phyloP scores from a whole-genome alignment of 2,329 filamentous ascomycete species.

The Dothistroma pini region DNA sequence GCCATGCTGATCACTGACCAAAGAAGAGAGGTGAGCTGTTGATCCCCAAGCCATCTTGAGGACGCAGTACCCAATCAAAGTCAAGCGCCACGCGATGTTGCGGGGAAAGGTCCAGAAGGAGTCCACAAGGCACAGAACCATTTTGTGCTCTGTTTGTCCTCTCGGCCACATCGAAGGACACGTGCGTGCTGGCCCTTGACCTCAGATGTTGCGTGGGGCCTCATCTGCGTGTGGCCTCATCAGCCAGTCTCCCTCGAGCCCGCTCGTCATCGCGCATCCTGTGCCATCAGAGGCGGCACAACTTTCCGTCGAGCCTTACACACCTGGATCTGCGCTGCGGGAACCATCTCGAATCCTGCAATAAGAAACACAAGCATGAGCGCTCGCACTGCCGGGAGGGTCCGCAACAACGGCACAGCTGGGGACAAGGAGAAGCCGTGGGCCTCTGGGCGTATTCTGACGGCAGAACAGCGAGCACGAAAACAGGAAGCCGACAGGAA shows the following conservation, averaged over 20 bases:
- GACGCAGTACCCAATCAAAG: neutral
- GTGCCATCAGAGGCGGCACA: neutral
- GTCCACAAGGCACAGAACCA: neutral
- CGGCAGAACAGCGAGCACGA: constrained; percentile 22
- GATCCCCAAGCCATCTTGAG: neutral
- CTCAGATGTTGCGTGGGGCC: neutral
- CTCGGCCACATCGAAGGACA: neutral
- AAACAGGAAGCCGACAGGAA: constrained; percentile 26
- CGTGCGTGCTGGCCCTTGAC: neutral
- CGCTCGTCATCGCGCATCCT: neutral
- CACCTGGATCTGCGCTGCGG: neutral
- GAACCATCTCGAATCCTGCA: neutral
- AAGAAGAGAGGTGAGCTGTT: neutral
- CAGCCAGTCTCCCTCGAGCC: neutral
- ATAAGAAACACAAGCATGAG: constrained; percentile 16
- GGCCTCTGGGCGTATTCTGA: constrained; percentile 24
- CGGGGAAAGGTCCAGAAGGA: neutral
- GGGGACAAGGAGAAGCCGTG: constrained; percentile 25
- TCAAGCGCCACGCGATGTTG: constrained; percentile 4
- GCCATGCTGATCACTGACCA: neutral
- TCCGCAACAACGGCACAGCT: constrained; percentile 12
- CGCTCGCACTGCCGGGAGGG: constrained; percentile 21
- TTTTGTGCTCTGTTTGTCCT: neutral
- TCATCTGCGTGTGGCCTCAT: neutral
- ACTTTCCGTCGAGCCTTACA: neutral